Conservation (phyloP, 2,329 filamentous ascomycete species). For the Nigrospora osmanthi region DNA sequence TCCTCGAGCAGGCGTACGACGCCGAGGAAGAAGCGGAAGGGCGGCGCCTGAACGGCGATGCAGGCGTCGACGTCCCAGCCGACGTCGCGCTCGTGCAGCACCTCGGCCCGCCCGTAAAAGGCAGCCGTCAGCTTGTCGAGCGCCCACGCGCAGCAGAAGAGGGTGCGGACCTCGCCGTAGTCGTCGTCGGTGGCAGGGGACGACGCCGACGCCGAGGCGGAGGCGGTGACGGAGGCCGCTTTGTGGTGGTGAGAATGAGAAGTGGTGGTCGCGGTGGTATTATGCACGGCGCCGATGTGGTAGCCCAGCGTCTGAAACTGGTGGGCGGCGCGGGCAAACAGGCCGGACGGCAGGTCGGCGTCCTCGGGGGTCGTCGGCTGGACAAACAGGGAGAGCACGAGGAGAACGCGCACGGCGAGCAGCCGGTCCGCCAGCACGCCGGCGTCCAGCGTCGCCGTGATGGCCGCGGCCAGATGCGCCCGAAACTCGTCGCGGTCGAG, state of each 20-base stretch:
- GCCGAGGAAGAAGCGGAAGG: conserved; percentile 48
- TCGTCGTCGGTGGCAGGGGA: conserved; percentile 15
- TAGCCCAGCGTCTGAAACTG: conserved; percentile 49
- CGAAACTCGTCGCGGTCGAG: conserved; percentile 40
- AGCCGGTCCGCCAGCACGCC: conserved; percentile 47
- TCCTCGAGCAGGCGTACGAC: conserved; percentile 48
- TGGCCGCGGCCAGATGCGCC: conserved; percentile 36
- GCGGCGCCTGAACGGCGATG: conserved; percentile 40
- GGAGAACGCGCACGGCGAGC: conserved; percentile 44
- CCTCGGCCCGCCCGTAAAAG: conserved; percentile 50
- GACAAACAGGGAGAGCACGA: conserved; percentile 50
- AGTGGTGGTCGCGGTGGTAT: too few species aligned
- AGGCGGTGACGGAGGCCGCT: too few species aligned
- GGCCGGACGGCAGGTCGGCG: conserved; percentile 43
- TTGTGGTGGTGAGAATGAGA: too few species aligned
- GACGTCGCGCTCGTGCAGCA: conserved; percentile 54
- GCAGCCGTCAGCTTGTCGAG: conserved; percentile 52
- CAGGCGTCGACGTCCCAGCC: conserved; percentile 43
- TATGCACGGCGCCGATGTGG: conserved; percentile 30
- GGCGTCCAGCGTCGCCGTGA: conserved; percentile 42
- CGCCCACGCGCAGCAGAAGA: conserved; percentile 55
- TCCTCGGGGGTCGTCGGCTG: conserved; percentile 46
- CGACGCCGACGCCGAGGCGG: conserved; percentile 12
- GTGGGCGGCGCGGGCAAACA: conserved; percentile 46
- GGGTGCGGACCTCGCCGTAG: conserved; percentile 30